Percentiles rank a stretch among this genome's conserved stretches.
These are phyloP conservation scores for Auricularia cornea DNA, from an alignment of 768 basidiomycete species.

Conservation along the genomic window DNA sequence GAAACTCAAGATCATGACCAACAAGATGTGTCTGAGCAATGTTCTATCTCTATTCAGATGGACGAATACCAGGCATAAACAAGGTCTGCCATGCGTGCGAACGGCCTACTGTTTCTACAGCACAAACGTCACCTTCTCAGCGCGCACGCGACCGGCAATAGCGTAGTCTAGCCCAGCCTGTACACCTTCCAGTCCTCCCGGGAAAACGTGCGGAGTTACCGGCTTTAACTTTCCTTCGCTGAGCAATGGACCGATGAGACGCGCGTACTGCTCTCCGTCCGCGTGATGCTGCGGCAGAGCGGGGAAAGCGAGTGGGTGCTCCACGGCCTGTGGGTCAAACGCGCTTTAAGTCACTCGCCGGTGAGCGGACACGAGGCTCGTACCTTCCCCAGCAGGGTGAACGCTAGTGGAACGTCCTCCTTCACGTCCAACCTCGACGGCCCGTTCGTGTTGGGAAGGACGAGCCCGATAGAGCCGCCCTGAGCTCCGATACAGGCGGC, in stretches of 20 bases:
- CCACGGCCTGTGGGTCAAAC: not conserved
- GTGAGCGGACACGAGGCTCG: not conserved
- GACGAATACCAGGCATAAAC: too few species aligned
- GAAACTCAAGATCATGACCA: too few species aligned
- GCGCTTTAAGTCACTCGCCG: not conserved
- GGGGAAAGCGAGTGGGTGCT: not conserved
- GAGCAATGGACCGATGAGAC: not conserved
- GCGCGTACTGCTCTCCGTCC: not conserved
- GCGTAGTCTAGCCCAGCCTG: not conserved
- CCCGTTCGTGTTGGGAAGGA: slow-evolving; percentile 41
- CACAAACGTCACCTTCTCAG: not conserved
- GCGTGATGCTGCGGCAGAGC: not conserved
- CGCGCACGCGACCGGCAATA: not conserved
- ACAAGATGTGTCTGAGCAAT: too few species aligned
- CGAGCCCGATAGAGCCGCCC: slow-evolving; percentile 31
- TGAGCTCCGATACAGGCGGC: slow-evolving; percentile 31
- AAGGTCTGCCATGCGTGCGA: too few species aligned
- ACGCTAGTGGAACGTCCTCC: not conserved
- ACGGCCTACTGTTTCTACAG: too few species aligned
- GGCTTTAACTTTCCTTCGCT: not conserved
- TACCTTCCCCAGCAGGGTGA: not conserved
- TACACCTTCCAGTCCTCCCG: not conserved
- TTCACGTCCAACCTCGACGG: not conserved
- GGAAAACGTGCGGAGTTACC: not conserved
- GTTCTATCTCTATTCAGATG: too few species aligned